Evolutionary conservation across 1,139 yeast genomes (phyloP).

Genomic region (Magnusiomyces clavatus): DNA sequence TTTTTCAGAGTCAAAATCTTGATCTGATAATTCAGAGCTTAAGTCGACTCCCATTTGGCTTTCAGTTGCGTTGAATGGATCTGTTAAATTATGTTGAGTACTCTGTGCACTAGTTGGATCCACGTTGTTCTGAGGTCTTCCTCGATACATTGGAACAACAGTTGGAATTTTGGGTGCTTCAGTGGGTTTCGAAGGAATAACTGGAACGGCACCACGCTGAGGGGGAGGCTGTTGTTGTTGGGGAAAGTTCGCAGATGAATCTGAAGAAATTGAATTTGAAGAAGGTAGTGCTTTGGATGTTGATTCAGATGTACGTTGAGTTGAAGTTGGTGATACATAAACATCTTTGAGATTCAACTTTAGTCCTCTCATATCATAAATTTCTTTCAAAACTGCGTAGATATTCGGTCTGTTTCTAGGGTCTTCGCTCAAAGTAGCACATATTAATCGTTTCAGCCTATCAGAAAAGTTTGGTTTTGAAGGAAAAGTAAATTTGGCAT

Average conservation of each 20-base stretch:
- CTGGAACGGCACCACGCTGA: too few species aligned
- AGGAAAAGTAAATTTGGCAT: constrained; percentile 55
- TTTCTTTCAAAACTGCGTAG: constrained; percentile 67
- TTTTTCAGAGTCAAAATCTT: constrained; percentile 15
- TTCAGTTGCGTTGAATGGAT: too few species aligned
- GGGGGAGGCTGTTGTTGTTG: too few species aligned
- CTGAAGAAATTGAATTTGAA: too few species aligned
- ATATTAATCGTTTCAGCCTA: constrained; percentile 43
- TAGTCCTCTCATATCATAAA: constrained; percentile 48
- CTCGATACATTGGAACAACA: constrained; percentile 13
- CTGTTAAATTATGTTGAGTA: too few species aligned
- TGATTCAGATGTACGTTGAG: constrained; percentile 13
- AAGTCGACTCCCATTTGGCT: too few species aligned
- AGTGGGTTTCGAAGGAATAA: too few species aligned
- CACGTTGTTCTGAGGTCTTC: constrained; percentile 9
- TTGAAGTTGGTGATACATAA: constrained; percentile 17
- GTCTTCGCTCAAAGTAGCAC: constrained; percentile 71
- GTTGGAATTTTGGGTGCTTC: constrained; percentile 3
- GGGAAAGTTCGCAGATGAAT: too few species aligned
- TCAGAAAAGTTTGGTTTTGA: constrained; percentile 35
- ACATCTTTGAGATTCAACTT: constrained; percentile 44
- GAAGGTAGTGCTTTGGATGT: constrained; percentile 7
- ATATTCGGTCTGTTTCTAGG: constrained; percentile 82
- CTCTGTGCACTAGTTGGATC: background rate
- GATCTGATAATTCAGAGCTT: constrained; percentile 6